Evolutionary conservation across 148 eudicot species (phyloP).

Genomic region (Fallopia convolvulus): DNA sequence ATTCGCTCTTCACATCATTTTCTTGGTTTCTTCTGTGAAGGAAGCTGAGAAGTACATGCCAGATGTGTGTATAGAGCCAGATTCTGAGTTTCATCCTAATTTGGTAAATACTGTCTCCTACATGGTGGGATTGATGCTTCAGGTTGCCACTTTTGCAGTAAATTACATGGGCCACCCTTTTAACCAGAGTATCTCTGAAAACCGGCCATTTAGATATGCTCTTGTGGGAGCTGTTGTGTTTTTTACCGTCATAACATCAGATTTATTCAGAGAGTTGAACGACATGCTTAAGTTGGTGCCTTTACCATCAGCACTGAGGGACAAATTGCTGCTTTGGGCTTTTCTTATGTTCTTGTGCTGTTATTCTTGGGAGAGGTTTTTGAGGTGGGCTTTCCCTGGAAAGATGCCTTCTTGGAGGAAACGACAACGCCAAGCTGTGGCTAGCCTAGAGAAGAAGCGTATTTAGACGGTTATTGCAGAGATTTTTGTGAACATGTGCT

Average conservation of each 20-base stretch:
- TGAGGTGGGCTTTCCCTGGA: slow-evolving; percentile 95
- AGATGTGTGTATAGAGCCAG: slow-evolving; percentile 90
- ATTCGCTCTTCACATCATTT: slow-evolving; percentile 65
- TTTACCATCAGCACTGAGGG: slow-evolving; percentile 55
- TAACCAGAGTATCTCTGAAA: slow-evolving; percentile 82
- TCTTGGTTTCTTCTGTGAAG: slow-evolving; percentile 69
- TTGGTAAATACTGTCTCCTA: slow-evolving; percentile 86
- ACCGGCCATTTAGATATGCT: slow-evolving; percentile 64
- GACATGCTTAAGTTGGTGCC: slow-evolving; percentile 83
- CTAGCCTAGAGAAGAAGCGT: slow-evolving; percentile 40
- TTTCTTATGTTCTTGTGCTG: slow-evolving; percentile 56
- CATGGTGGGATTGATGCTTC: slow-evolving; percentile 92
- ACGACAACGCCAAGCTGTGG: slow-evolving; percentile 44
- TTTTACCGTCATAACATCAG: slow-evolving; percentile 73
- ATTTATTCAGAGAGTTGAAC: slow-evolving; percentile 70
- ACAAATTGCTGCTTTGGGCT: slow-evolving; percentile 80
- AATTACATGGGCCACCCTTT: slow-evolving; percentile 98
- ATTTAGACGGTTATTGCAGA: neutral
- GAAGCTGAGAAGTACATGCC: slow-evolving; percentile 99
- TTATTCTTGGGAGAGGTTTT: slow-evolving; percentile 69
- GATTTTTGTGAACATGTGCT: neutral
- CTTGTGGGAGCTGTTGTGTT: slow-evolving; percentile 67
- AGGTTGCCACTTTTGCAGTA: slow-evolving; percentile 96
- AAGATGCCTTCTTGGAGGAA: slow-evolving; percentile 80
- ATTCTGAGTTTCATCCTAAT: slow-evolving; percentile 82